A percentile compares a stretch with the other conserved stretches of the same genome.
phyloP scores from a whole-genome alignment of 2,329 filamentous ascomycete species.

The Aspergillus sp. region DNA sequence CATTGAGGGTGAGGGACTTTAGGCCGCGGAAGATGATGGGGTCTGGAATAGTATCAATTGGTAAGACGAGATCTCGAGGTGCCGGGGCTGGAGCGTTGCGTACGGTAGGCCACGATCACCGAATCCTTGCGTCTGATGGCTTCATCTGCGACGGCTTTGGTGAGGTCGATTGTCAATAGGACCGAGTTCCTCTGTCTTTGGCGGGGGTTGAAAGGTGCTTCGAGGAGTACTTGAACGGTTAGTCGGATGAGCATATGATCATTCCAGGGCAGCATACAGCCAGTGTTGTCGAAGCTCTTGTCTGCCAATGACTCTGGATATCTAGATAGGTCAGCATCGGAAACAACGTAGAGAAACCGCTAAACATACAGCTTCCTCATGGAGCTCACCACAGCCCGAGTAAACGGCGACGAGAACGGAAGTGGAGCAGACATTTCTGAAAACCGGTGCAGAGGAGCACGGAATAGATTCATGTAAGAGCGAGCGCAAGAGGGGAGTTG shows the following conservation, averaged over 20 bases:
- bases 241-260: neutral
- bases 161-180: conserved; percentile 83
- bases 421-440: conserved; percentile 26
- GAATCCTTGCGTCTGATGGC: conserved; percentile 68
- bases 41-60: conserved; percentile 46
- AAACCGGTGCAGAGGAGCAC: conserved; percentile 11
- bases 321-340: conserved; percentile 35
- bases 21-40: conserved; percentile 93
- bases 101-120: conserved; percentile 84
- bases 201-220: conserved; percentile 54
- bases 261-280: conserved; percentile 51
- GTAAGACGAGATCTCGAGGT: neutral
- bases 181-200: conserved; percentile 55
- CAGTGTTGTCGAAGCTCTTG: conserved; percentile 92
- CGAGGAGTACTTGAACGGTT: conserved; percentile 49
- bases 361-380: conserved; percentile 66
- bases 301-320: conserved; percentile 88
- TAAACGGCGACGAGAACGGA: conserved; percentile 45
- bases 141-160: conserved; percentile 78
- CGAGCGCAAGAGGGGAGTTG: neutral
- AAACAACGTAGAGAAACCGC: conserved; percentile 1
- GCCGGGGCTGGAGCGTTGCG: conserved; percentile 15
- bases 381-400: conserved; percentile 59
- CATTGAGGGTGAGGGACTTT: conserved; percentile 73
- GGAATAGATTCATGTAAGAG: conserved; percentile 17